Evolutionary conservation across 371 early-diverging fungal genomes (phyloP).

Genomic region (Mucor plumbeus): DNA sequence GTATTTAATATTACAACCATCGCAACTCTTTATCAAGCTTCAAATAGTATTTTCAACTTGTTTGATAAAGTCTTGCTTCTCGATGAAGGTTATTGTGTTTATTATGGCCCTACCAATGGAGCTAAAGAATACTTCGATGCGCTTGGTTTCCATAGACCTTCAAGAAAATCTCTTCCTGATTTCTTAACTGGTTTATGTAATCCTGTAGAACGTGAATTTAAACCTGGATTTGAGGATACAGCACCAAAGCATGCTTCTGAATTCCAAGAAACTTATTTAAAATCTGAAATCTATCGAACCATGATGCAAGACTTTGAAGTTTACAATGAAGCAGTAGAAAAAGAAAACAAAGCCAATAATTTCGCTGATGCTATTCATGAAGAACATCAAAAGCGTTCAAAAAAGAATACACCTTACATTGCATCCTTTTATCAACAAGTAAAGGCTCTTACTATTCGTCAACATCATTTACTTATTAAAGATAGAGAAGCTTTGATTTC

Average conservation of each 20-base stretch:
- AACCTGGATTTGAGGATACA: constrained; percentile 58
- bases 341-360: constrained; percentile 40
- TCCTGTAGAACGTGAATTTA: constrained; percentile 63
- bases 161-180: constrained; percentile 77
- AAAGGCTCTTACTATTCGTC: constrained; percentile 64
- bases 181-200: constrained; percentile 77
- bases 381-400: constrained; percentile 60
- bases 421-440: constrained; percentile 69
- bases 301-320: constrained; percentile 42
- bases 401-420: constrained; percentile 58
- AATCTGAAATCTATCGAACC: constrained; percentile 38
- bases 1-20: constrained; percentile 68
- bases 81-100: constrained; percentile 75
- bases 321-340: constrained; percentile 40
- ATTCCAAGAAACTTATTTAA: constrained; percentile 52
- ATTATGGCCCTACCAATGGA: constrained; percentile 74
- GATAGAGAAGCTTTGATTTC: constrained; percentile 56
- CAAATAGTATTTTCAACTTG: constrained; percentile 73
- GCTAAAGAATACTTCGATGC: constrained; percentile 71
- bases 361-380: constrained; percentile 60
- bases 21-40: constrained; percentile 73
- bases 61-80: constrained; percentile 79
- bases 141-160: constrained; percentile 73
- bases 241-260: constrained; percentile 53
- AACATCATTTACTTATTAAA: constrained; percentile 60